Evolutionary conservation across 108 stramenopile genomes (phyloP).

Genomic region (Fragilaria radians): DNA sequence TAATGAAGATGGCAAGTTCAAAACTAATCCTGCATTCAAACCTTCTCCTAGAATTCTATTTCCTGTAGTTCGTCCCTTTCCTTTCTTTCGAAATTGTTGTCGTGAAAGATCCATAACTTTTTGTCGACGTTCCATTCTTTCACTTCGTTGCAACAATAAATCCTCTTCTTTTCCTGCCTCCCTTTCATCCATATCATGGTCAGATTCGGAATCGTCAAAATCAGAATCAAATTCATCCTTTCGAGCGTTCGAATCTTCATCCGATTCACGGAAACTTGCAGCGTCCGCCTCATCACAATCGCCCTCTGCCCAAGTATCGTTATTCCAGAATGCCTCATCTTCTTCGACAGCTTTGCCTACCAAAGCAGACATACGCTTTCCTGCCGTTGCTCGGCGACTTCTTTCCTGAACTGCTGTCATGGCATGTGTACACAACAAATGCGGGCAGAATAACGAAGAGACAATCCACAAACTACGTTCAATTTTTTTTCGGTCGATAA

Average conservation of each 20-base stretch:
- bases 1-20: slow-evolving; percentile 51
- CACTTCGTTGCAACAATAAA: slow-evolving; percentile 25
- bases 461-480: too few relatives aligned
- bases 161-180: slow-evolving; percentile 50
- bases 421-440: too few relatives aligned
- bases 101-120: slow-evolving; percentile 19
- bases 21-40: slow-evolving; percentile 69
- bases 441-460: too few relatives aligned
- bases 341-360: slow-evolving; percentile 73
- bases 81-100: slow-evolving; percentile 28
- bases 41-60: slow-evolving; percentile 47
- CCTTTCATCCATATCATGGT: slow-evolving; percentile 50
- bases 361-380: slow-evolving; percentile 60
- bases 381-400: slow-evolving; percentile 70
- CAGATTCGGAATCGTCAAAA: slow-evolving; percentile 76
- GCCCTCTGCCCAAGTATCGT: slow-evolving; percentile 83
- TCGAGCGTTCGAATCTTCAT: slow-evolving; percentile 53
- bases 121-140: slow-evolving; percentile 12
- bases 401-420: slow-evolving; percentile 51
- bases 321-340: slow-evolving; percentile 81
- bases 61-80: slow-evolving; percentile 32
- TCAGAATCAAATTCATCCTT: slow-evolving; percentile 85
- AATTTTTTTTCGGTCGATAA: too few relatives aligned
- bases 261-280: slow-evolving; percentile 68
- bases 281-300: slow-evolving; percentile 48